These are phyloP conservation scores for Lasiosphaeris hirsuta DNA, from an alignment of 495 filamentous ascomycete species.

Conservation along the genomic window DNA sequence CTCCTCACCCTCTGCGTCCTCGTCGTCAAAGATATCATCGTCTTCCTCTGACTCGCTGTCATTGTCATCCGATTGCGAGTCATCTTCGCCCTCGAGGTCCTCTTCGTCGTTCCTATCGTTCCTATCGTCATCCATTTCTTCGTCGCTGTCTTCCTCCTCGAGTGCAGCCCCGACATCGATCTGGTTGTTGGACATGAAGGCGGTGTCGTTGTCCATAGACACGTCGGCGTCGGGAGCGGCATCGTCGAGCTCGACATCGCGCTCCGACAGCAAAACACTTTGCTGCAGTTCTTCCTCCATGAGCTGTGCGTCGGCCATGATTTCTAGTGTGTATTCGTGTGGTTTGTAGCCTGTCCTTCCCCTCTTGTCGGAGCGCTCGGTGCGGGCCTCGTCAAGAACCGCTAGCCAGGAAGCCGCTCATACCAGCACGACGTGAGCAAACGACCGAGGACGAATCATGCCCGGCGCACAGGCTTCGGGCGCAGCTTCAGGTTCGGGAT, in stretches of 20 bases:
- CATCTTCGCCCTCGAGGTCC: constrained; percentile 29
- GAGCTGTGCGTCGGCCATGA: constrained; percentile 47
- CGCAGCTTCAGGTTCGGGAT: not conserved
- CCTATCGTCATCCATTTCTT: constrained; percentile 43
- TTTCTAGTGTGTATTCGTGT: constrained; percentile 14
- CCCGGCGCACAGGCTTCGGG: constrained; percentile 13
- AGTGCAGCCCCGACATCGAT: constrained; percentile 49
- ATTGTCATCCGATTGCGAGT: constrained; percentile 32
- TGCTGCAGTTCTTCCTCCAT: constrained; percentile 52
- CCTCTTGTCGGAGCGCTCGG: not conserved
- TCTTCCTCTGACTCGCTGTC: constrained; percentile 40
- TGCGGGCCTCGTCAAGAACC: constrained; percentile 21
- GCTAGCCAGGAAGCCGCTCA: constrained; percentile 17
- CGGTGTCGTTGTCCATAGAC: constrained; percentile 33
- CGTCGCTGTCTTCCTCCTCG: constrained; percentile 50
- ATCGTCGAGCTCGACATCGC: constrained; percentile 35
- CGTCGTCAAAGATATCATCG: constrained; percentile 36
- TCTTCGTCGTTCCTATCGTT: constrained; percentile 39
- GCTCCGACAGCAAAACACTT: constrained; percentile 45
- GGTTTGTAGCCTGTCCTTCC: not conserved
- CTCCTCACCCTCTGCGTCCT: constrained; percentile 45
- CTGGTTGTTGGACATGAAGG: constrained; percentile 33
- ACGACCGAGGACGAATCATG: constrained; percentile 15
- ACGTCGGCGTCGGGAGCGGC: constrained; percentile 24
- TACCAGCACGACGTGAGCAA: constrained; percentile 12